Conservation (phyloP, 1,139 yeast genomes). For the Yamadazyma pseudoaaseri region DNA sequence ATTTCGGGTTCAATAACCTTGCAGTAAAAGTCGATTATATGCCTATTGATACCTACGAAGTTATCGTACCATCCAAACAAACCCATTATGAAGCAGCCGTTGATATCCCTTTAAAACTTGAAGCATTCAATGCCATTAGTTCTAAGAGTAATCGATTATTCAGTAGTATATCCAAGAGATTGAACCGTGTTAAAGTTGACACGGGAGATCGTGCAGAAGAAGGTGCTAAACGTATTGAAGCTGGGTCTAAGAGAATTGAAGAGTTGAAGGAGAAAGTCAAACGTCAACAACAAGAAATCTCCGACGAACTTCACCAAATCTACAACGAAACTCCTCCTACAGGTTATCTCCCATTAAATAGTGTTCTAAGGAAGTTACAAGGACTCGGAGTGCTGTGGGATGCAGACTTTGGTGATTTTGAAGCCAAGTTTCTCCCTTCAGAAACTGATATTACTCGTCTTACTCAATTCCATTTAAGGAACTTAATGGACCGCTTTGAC, state of each 20-base stretch:
- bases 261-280: conserved; percentile 56
- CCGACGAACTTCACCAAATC: conserved; percentile 47
- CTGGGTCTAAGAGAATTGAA: conserved; percentile 59
- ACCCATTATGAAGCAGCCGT: conserved; percentile 72
- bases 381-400: conserved; percentile 90
- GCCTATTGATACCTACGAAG: conserved; percentile 70
- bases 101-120: conserved; percentile 68
- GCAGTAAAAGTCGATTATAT: conserved; percentile 80
- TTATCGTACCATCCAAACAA: conserved; percentile 73
- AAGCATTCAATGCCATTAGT: conserved; percentile 54
- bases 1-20: conserved; percentile 78
- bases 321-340: conserved; percentile 60
- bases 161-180: conserved; percentile 67
- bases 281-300: conserved; percentile 49
- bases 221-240: conserved; percentile 46
- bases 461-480: conserved; percentile 83
- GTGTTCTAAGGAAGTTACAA: conserved; percentile 69
- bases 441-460: conserved; percentile 92
- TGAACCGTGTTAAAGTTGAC: conserved; percentile 80
- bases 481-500: conserved; percentile 51
- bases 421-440: conserved; percentile 74
- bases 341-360: conserved; percentile 68
- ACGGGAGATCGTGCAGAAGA: conserved; percentile 71
- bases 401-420: conserved; percentile 79
- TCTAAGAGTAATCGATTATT: conserved; percentile 62